Evolutionary conservation across 306 rosid genomes (phyloP).

Genomic region (Pyrus bretschneideri): DNA sequence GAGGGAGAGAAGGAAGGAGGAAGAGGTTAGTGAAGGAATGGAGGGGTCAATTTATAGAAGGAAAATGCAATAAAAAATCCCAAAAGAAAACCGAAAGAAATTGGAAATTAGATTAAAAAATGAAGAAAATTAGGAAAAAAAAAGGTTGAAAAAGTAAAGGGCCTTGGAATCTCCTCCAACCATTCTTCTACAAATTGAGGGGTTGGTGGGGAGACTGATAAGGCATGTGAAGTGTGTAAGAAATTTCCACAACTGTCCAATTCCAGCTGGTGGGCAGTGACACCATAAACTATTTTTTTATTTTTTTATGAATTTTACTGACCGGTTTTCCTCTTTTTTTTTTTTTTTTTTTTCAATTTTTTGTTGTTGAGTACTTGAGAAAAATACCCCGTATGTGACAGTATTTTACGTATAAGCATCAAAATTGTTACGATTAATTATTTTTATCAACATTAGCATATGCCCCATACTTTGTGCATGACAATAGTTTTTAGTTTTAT

Average conservation of each 20-base stretch:
- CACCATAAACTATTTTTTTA: not conserved
- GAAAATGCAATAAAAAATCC: not conserved
- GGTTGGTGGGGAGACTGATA: constrained; percentile 14
- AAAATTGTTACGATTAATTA: no score
- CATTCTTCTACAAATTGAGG: not conserved
- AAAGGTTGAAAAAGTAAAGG: not conserved
- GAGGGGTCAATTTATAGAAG: constrained; percentile 46
- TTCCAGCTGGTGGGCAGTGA: constrained; percentile 31
- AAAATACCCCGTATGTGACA: no score
- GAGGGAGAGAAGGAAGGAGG: constrained; percentile 12
- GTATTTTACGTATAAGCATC: no score
- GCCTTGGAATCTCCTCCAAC: constrained; percentile 45
- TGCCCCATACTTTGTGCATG: no score
- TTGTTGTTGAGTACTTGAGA: no score
- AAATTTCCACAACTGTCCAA: constrained; percentile 25
- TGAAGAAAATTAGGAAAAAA: not conserved
- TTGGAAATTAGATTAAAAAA: not conserved
- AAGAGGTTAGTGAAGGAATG: constrained; percentile 20
- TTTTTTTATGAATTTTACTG: not conserved
- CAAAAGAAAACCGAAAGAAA: not conserved
- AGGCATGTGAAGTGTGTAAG: constrained; percentile 21
- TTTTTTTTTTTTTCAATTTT: not conserved
- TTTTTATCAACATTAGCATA: no score
- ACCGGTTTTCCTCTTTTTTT: not conserved
- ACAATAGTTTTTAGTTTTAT: no score